These are phyloP conservation scores for Psidium guajava DNA, from an alignment of 345 rosid genomes.

Conservation along the genomic window DNA sequence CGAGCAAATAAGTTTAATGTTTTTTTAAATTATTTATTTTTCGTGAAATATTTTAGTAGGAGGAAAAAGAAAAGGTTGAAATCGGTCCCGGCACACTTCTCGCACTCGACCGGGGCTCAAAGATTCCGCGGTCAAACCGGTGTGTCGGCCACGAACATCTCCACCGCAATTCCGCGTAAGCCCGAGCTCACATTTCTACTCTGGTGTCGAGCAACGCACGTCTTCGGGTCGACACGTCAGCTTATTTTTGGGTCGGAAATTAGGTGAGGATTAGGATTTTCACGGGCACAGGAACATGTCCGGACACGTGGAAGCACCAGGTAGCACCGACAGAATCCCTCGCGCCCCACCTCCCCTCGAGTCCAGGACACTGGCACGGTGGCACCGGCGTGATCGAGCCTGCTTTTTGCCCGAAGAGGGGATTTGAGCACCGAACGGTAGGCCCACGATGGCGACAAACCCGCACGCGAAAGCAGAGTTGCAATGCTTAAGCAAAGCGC, in stretches of 20 bases:
- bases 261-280: not conserved
- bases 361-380: not conserved
- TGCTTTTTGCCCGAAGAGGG: not conserved
- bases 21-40: too few species aligned
- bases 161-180: not conserved
- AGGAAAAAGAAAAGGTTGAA: not conserved
- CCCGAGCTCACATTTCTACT: too few species aligned
- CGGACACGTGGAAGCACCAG: not conserved
- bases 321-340: not conserved
- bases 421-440: not conserved
- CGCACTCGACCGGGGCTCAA: not conserved
- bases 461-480: not conserved
- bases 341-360: not conserved
- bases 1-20: too few species aligned
- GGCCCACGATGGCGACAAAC: not conserved
- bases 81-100: not conserved
- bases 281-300: not conserved
- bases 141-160: slow-evolving; percentile 29
- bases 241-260: not conserved
- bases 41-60: too few species aligned
- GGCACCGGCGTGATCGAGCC: not conserved
- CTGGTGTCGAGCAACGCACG: too few species aligned
- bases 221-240: not conserved
- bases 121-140: not conserved
- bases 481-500: not conserved